Conservation (phyloP, 768 basidiomycete genomes). For the Hirschioporus abietinus region DNA sequence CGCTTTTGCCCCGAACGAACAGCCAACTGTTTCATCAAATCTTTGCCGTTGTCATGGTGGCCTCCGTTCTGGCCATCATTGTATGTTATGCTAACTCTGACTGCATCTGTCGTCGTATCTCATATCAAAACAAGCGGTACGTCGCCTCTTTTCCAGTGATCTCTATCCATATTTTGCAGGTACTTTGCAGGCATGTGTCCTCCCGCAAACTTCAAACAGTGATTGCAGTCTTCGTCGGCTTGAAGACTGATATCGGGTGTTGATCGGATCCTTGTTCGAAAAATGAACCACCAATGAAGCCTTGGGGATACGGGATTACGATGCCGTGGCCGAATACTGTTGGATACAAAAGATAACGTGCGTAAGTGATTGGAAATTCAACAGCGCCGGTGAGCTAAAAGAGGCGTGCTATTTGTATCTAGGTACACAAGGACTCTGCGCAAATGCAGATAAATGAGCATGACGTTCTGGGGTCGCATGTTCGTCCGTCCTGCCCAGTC, state of each 20-base stretch:
- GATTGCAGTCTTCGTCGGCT: not conserved
- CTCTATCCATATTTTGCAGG: not conserved
- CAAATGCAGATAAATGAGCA: not conserved
- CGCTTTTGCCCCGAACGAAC: slow-evolving; percentile 1
- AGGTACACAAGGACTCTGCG: not conserved
- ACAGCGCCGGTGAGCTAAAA: not conserved
- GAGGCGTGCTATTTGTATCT: not conserved
- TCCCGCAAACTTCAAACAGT: not conserved
- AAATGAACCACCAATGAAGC: not conserved
- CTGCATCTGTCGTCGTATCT: not conserved
- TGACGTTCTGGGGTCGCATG: not conserved
- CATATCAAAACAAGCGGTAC: not conserved
- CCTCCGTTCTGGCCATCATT: not conserved
- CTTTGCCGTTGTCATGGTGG: not conserved
- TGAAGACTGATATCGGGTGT: not conserved
- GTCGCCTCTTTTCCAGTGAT: not conserved
- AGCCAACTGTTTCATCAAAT: not conserved
- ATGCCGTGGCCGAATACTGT: not conserved
- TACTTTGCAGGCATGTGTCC: not conserved
- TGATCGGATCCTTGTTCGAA: not conserved
- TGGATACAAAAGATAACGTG: not conserved
- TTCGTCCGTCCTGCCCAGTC: not conserved
- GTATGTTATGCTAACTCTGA: not conserved
- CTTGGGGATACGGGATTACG: not conserved
- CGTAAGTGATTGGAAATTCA: not conserved